Conservation (phyloP, 495 filamentous ascomycete genomes). For the Podospora tetraspora region DNA sequence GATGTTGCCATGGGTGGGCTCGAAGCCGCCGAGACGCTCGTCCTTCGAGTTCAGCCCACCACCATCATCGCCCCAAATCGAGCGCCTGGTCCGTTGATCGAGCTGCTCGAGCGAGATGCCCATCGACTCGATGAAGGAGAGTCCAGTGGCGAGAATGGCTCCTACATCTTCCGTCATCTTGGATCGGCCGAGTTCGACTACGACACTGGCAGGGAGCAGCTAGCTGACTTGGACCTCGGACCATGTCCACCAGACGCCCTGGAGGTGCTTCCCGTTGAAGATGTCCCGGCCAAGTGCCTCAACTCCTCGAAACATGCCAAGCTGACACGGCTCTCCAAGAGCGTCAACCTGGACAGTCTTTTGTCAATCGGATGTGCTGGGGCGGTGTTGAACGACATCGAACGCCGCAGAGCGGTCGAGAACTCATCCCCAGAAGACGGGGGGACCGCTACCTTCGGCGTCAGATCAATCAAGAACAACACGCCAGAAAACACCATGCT, state of each 20-base stretch:
- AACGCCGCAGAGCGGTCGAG: constrained; percentile 59
- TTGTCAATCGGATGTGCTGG: constrained; percentile 68
- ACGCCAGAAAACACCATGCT: constrained; percentile 75
- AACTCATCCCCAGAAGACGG: constrained; percentile 52
- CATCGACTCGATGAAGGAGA: constrained; percentile 33
- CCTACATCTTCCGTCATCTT: constrained; percentile 68
- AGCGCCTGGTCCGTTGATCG: constrained; percentile 55
- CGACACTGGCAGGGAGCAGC: constrained; percentile 60
- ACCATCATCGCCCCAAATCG: constrained; percentile 68
- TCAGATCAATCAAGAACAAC: constrained; percentile 72
- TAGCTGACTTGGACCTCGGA: constrained; percentile 53
- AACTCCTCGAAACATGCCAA: constrained; percentile 55
- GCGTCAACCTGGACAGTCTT: constrained; percentile 72
- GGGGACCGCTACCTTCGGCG: constrained; percentile 47
- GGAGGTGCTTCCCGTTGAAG: constrained; percentile 50
- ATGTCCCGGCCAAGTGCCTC: constrained; percentile 44
- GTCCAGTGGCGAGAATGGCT: constrained; percentile 29
- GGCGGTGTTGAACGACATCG: constrained; percentile 73
- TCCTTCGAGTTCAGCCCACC: constrained; percentile 73
- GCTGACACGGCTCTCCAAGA: constrained; percentile 64
- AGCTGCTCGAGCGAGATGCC: constrained; percentile 40
- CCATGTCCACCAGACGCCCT: constrained; percentile 45
- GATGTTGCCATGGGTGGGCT: constrained; percentile 68
- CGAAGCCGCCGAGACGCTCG: constrained; percentile 70
- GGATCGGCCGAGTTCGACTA: constrained; percentile 75